These are phyloP conservation scores for Pichia terricola DNA, from an alignment of 1,139 yeast species.

Conservation along the genomic window DNA sequence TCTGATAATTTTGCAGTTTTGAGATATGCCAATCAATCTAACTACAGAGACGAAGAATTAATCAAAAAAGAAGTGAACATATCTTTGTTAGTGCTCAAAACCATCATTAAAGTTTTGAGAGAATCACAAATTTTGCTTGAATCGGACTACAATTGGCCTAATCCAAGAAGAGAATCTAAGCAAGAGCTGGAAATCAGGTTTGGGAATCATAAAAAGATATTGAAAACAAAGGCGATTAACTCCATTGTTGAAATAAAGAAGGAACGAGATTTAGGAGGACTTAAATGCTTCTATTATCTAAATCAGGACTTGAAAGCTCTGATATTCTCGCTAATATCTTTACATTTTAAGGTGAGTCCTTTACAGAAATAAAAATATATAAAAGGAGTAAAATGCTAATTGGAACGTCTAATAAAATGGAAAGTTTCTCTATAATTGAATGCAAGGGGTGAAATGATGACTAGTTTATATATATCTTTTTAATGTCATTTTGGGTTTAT, in stretches of 20 bases:
- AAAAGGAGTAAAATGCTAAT: too few relatives aligned
- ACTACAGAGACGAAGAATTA: constrained; percentile 34
- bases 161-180: constrained; percentile 31
- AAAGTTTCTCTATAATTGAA: too few relatives aligned
- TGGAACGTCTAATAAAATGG: too few relatives aligned
- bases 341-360: constrained; percentile 33
- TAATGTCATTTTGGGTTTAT: too few relatives aligned
- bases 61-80: constrained; percentile 32
- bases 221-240: constrained; percentile 33
- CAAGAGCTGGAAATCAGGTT: constrained; percentile 35
- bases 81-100: constrained; percentile 28
- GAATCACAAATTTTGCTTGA: constrained; percentile 35
- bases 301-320: constrained; percentile 36
- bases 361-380: too few relatives aligned
- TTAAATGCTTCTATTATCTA: constrained; percentile 35
- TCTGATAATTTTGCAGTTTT: constrained; percentile 25
- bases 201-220: constrained; percentile 29
- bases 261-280: constrained; percentile 35
- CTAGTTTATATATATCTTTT: too few relatives aligned
- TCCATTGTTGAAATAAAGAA: constrained; percentile 31
- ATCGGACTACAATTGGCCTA: constrained; percentile 35
- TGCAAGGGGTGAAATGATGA: too few relatives aligned
- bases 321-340: constrained; percentile 32
- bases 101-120: constrained; percentile 27
- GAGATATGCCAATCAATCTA: constrained; percentile 38